Base-by-base conservation (phyloP, 345 rosid species). In the Rhizophora apiculata region DNA sequence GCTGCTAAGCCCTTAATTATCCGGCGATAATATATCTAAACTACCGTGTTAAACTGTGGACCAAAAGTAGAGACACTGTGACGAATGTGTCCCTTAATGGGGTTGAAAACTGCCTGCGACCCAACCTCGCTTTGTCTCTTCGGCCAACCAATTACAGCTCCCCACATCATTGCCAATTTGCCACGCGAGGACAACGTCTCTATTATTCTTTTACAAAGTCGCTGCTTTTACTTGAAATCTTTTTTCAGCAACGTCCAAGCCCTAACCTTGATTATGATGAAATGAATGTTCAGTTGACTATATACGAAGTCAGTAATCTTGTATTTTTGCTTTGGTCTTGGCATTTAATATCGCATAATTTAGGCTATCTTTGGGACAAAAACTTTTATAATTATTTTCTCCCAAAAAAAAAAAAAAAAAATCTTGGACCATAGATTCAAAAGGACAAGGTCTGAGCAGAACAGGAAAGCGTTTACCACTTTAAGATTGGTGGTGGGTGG, bases 91-190 rank as follows among this genome's bases (percentile, higher is more conserved):
- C 63, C 65, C 46, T 57, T 18, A 3, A 43, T 13, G 22, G 24
- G 58, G 30, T 65, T n/a, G 20, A 62, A 60, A 36, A n/a, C 52
- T 69, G 68, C 29, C 62, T 56, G 64, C 22, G 72, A 70, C 56
- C 74, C 76, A 29, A 55, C 60, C 55, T 70, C 22, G 6, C 57
- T 69, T 71, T 73, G 82, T 68, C 75, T 65, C 76, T 63, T 65
- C 13, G 26, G 52, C n/a, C 55, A 61, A 24, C 81, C 79, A 74
- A 60, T 73, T 73, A 70, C 79, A 68, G 36, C 79, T 73, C 73
- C 37, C 77, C 71, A 70, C 79, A 43, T 78, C 71, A 73, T 78
- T 56, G 19, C 49, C 49, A 43, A 19, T 43, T 43, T 43, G 49
- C 53, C 70, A 43, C 60, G 49, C 11, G 3, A 73, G 15, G 16